A percentile compares a stretch with the other conserved stretches of the same genome.
phyloP scores from a whole-genome alignment of 805 yeast genomes.

The Lipomyces orientalis region DNA sequence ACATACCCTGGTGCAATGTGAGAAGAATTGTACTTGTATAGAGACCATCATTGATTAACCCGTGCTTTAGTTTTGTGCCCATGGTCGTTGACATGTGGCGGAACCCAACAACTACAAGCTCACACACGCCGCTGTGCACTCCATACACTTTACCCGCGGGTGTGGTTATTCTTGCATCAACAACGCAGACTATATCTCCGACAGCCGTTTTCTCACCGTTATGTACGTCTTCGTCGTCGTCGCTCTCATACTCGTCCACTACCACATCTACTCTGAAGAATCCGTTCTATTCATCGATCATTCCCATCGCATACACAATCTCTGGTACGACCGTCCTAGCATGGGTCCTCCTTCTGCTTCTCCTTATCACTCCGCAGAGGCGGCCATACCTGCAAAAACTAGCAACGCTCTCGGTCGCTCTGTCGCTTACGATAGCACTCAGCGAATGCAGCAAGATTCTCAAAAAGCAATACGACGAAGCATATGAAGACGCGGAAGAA shows the following conservation, averaged over 20 bases:
- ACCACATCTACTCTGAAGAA: slow-evolving; percentile 23
- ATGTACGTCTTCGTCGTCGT: slow-evolving; percentile 17
- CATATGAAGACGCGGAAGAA: slow-evolving; percentile 59
- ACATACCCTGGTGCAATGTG: background rate
- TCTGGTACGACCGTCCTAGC: slow-evolving; percentile 51
- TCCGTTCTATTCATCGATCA: slow-evolving; percentile 45
- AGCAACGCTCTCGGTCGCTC: slow-evolving; percentile 63
- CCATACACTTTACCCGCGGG: slow-evolving; percentile 36
- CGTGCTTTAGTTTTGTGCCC: background rate
- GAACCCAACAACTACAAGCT: slow-evolving; percentile 29
- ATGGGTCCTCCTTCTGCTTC: slow-evolving; percentile 71
- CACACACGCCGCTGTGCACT: slow-evolving; percentile 26
- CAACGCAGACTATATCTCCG: slow-evolving; percentile 27
- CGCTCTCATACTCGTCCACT: slow-evolving; percentile 7
- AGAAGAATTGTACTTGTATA: background rate
- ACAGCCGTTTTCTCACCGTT: slow-evolving; percentile 30
- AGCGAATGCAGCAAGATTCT: slow-evolving; percentile 55
- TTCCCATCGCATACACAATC: slow-evolving; percentile 45
- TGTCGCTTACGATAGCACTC: slow-evolving; percentile 59
- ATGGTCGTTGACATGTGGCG: slow-evolving; percentile 31
- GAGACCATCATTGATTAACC: background rate
- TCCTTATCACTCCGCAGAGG: slow-evolving; percentile 59
- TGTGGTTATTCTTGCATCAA: slow-evolving; percentile 24
- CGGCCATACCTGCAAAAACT: slow-evolving; percentile 64
- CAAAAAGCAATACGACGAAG: slow-evolving; percentile 55